These are phyloP conservation scores for Neocallimastix lanati DNA, from an alignment of 192 early-diverging fungal species.

Conservation along the genomic window DNA sequence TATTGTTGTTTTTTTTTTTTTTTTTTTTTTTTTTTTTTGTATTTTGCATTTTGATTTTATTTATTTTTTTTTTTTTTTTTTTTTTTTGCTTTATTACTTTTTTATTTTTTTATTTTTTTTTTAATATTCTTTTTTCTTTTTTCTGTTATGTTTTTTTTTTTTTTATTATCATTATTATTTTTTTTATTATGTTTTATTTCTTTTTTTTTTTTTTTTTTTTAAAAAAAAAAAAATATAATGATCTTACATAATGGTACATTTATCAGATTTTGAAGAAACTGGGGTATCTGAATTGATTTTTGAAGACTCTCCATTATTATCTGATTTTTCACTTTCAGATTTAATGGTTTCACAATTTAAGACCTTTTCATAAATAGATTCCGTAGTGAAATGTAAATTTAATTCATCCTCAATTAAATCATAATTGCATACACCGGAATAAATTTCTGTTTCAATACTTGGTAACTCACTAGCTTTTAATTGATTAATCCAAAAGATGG, in stretches of 20 bases:
- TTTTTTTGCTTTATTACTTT: too few species aligned
- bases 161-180: too few species aligned
- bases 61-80: too few species aligned
- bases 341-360: background rate
- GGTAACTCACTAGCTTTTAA: background rate
- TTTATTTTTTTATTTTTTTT: too few species aligned
- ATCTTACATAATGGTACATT: background rate
- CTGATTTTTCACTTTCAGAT: background rate
- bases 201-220: too few species aligned
- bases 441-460: background rate
- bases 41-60: too few species aligned
- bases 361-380: background rate
- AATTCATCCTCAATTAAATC: background rate
- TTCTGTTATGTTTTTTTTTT: too few species aligned
- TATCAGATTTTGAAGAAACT: background rate
- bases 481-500: background rate
- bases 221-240: too few species aligned
- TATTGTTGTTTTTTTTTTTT: too few species aligned
- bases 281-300: background rate
- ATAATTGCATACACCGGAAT: background rate
- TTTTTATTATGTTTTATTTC: background rate
- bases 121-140: too few species aligned
- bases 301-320: too few species aligned
- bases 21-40: too few species aligned
- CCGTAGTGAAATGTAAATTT: background rate